Percentiles rank a stretch among this genome's conserved stretches.
These are phyloP conservation scores for Nicotiana tomentosiformis DNA, from an alignment of 257 asterid species.

Conservation along the genomic window DNA sequence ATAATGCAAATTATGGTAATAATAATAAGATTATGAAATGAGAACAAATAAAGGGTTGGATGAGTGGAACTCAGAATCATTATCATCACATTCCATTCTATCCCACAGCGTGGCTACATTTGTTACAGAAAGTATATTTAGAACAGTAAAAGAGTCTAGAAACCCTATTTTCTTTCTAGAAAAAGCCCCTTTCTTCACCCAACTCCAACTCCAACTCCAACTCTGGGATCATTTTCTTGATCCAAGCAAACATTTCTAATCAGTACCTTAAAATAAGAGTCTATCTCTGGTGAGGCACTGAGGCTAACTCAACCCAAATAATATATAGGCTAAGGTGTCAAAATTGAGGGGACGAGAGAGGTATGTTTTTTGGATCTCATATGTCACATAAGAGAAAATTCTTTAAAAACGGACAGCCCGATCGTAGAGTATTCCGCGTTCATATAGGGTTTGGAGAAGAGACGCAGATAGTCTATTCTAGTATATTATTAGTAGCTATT, in stretches of 20 bases:
- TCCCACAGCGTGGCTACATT: neutral
- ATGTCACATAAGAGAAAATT: too few relatives aligned
- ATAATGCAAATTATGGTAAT: conserved; percentile 13
- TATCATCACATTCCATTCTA: conserved; percentile 11
- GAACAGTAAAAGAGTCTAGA: neutral
- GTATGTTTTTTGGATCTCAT: neutral
- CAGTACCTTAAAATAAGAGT: neutral
- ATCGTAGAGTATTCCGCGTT: too few relatives aligned
- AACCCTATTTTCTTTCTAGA: neutral
- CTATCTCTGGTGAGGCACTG: neutral
- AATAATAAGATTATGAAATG: conserved; percentile 17
- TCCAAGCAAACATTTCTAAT: neutral
- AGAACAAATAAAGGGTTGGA: conserved; percentile 12
- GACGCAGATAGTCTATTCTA: too few relatives aligned
- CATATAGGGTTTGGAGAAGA: too few relatives aligned
- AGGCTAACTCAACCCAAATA: neutral
- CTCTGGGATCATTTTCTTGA: neutral
- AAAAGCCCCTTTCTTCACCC: neutral
- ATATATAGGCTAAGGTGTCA: neutral
- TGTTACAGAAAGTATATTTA: neutral
- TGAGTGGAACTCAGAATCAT: conserved; percentile 13
- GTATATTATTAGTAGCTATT: too few relatives aligned
- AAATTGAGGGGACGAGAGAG: neutral
- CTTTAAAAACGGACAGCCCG: too few relatives aligned
- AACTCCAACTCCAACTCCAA: conserved; percentile 6